phyloP scores from a whole-genome alignment of 768 basidiomycete species.

The Rhizopogon vesiculosus region DNA sequence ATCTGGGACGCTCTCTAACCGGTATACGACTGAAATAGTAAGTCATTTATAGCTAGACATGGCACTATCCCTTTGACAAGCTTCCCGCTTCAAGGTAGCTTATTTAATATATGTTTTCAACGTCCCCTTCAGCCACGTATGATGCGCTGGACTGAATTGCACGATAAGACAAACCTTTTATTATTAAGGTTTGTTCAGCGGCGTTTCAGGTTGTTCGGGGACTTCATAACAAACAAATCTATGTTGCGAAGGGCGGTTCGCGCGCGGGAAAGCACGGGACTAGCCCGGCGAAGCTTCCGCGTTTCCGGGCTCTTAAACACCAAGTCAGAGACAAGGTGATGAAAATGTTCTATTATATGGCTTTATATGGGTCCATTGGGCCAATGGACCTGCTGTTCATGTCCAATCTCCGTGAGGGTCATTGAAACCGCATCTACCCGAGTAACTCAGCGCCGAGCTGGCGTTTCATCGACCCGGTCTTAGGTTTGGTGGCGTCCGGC shows the following conservation, averaged over 20 bases:
- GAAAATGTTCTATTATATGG: background rate
- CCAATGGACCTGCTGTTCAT: too few species aligned
- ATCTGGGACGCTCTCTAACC: constrained; percentile 8
- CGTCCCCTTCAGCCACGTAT: background rate
- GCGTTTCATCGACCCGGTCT: background rate
- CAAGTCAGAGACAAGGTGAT: background rate
- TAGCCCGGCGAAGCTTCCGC: background rate
- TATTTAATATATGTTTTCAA: background rate
- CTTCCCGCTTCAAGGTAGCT: background rate
- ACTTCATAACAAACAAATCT: background rate
- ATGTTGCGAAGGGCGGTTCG: constrained; percentile 1
- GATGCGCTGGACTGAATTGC: background rate
- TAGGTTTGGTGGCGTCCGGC: background rate
- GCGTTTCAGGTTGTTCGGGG: background rate
- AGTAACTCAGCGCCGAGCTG: background rate
- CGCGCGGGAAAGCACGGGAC: background rate
- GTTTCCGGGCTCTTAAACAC: background rate
- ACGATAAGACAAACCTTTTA: background rate
- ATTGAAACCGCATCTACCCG: background rate
- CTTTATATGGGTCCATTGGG: too few species aligned
- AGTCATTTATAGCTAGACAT: background rate
- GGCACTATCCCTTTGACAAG: background rate
- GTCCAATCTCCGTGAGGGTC: background rate
- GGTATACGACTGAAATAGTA: background rate
- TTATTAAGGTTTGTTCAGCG: background rate